Base-by-base conservation (phyloP, 164 flowering plant genomes). In the Sedum album region DNA sequence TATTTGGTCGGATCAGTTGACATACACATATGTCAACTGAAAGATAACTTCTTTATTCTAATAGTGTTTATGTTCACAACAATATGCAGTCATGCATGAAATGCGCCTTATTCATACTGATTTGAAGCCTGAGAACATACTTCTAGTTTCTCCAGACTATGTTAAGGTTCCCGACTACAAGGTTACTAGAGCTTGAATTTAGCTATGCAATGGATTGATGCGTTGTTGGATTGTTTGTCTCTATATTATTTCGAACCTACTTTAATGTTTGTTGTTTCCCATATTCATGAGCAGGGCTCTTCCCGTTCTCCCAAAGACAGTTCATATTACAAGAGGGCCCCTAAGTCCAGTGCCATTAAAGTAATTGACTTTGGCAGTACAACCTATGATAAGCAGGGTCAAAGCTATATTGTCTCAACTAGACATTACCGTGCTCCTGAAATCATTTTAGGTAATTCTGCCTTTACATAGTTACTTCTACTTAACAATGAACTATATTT, bases 121-220 rank as follows among this genome's bases (percentile, higher is more conserved):
- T 76, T 71, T 92, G 81, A 92, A 92, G 82, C 97, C 97, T 41
- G 97, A 92, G 76, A 92, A 92, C 70, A 87, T 90, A 75, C 95
- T 92, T 67, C 86, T 92, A 68, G 93, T 90, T 25, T 92, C 95
- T 46, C 76, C 98, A 0, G 96, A 90, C 42, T 87, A 73, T 72
- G 65, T 92, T 36, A 90, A 83, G 79, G 86, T 92, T 68, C 95
- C 91, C n/a, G 96, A 90, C 63, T 84, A 87, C 71, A 92, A 86
- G 96, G 98, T 92, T 57, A n/a, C n/a, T n/a, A n/a, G n/a, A n/a
- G n/a, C n/a, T n/a, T n/a, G n/a, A n/a, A n/a, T n/a, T n/a, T n/a
- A n/a, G n/a, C n/a, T n/a, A n/a, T n/a, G n/a, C n/a, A n/a, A n/a
- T n/a, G 62, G 28, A 57, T 30, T 57, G 4, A 4, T 57, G 31